Evolutionary conservation across 2,329 filamentous ascomycete genomes (phyloP).

Genomic region (Blastomyces silverae): DNA sequence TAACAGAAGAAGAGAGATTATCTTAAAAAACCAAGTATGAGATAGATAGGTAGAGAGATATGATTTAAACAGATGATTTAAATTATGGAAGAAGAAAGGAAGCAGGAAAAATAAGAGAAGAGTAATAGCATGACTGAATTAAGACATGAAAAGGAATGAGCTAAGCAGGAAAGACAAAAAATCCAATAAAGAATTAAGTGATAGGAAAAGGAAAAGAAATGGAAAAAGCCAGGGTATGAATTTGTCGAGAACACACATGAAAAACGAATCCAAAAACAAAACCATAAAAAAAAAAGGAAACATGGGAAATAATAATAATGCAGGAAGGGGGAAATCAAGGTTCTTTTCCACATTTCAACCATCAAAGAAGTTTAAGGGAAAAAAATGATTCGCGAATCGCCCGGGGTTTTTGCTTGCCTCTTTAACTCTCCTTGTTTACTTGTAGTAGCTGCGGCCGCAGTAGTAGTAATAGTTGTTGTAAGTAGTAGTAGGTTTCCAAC

Average conservation of each 20-base stretch:
- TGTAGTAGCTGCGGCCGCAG: background rate
- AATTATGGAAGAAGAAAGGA: conserved; percentile 17
- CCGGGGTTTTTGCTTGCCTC: background rate
- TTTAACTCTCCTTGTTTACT: background rate
- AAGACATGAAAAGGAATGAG: background rate
- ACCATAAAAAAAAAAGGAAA: conserved; percentile 1
- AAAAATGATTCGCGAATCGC: background rate
- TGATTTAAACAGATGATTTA: conserved; percentile 16
- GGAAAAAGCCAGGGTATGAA: conserved; percentile 4
- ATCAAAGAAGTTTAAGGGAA: background rate
- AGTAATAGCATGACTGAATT: background rate
- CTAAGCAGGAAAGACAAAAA: background rate
- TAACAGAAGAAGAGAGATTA: conserved; percentile 11
- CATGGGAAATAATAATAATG: conserved; percentile 6
- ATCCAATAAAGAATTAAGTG: conserved; percentile 2
- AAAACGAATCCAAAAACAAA: background rate
- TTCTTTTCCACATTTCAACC: conserved; percentile 14
- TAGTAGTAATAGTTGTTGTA: background rate
- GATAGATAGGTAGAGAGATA: conserved; percentile 20
- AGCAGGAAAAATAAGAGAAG: background rate
- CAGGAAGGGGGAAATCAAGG: conserved; percentile 1
- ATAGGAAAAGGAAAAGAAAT: background rate
- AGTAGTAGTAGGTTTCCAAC: background rate
- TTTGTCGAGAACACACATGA: background rate
- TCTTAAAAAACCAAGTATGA: conserved; percentile 18